Base-by-base conservation (phyloP, 805 yeast genomes). In the Cyberlindnera saturnus region DNA sequence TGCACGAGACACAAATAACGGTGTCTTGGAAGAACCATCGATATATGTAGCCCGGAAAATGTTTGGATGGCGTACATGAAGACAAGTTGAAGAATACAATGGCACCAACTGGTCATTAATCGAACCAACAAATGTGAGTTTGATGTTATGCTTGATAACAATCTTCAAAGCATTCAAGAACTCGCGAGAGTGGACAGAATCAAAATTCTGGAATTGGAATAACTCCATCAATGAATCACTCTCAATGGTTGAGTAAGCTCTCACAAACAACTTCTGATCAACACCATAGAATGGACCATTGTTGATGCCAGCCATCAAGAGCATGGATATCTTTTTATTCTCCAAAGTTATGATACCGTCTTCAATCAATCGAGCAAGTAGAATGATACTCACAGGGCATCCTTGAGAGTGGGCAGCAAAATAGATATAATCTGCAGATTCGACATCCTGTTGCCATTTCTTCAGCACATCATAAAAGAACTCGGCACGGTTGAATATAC, bases 371-470 rank as follows among this genome's bases (percentile, higher is more conserved):
- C 74, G 73, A 0, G 96, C 83, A n/a, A 89, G 64, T 26, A 91
- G 61, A 29, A 87, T 81, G 1, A 88, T 79, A 0, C 96, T 77
- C 0, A 93, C 98, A 0, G 96, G 97, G 38, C 91, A 82, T 0
- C 99, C 99, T 62, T 91, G 99, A 0, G 97, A 90, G 63, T 91
- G 99, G 1, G 95, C 82, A 2, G 96, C 96, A 48, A 91, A 76
- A 58, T 83, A 88, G n/a, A 91, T 77, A 49, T 84, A 83, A 62
- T 91, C 98, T 0, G 96, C 91, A n/a, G 69, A 48, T 36, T 67
- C 66, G 3, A 71, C 53, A 43, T 69, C 71, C 32, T 67, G 64
- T 17, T 62, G 55, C 87, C 91, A 86, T 57, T 80, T 81, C 51
- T 71, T 69, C 61, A 91, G 69, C 36, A 87, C 75, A 29, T 79